Base-by-base conservation (phyloP, 225 moss, liverwort and hornwort genomes). In the Straminergon stramineum region DNA sequence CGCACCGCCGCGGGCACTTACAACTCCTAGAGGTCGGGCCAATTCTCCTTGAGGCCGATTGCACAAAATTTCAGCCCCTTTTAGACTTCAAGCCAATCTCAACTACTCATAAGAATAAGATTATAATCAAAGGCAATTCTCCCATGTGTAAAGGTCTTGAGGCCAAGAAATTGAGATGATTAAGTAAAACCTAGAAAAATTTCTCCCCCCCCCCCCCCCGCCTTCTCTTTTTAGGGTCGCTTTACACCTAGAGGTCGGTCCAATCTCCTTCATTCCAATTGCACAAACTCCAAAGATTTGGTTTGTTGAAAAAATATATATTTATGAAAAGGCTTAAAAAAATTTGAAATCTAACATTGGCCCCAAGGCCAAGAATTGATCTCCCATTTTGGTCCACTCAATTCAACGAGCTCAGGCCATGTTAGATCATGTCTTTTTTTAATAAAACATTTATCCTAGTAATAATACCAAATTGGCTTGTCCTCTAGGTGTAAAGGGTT, bases 131-230 rank as follows among this genome's bases (percentile, higher is more conserved):
- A 6, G 37, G 4, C 48, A 48, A 48, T 3, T 1, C 12, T 68
- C 4, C 20, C 11, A 20, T 68, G 5, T 67, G 3, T 35, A 20
- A 37, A 21, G 68, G 12, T 7, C 21, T 37, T 21, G 12, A 21
- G 4, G 21, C 21, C 21, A 37, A 37, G 37, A 37, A 37, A 7
- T 2, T 0, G 0, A 1, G 21, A 2, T 1, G 2, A 37, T 37
- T 68, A 11, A 68, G 37, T 20, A 20, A 37, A 68, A 68, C 6
- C 6, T 37, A 68, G 0, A 21, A 67, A 68, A 37, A 6, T 21
- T n/a, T n/a, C n/a, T n/a, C n/a, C n/a, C n/a, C n/a, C n/a, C n/a
- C n/a, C n/a, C n/a, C n/a, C n/a, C n/a, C n/a, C n/a, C n/a, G n/a
- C n/a, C n/a, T n/a, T n/a, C n/a, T n/a, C n/a, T n/a, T n/a, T n/a